Evolutionary conservation across 2,329 filamentous ascomycete genomes (phyloP).

Genomic region (Harringtonia lauricola): DNA sequence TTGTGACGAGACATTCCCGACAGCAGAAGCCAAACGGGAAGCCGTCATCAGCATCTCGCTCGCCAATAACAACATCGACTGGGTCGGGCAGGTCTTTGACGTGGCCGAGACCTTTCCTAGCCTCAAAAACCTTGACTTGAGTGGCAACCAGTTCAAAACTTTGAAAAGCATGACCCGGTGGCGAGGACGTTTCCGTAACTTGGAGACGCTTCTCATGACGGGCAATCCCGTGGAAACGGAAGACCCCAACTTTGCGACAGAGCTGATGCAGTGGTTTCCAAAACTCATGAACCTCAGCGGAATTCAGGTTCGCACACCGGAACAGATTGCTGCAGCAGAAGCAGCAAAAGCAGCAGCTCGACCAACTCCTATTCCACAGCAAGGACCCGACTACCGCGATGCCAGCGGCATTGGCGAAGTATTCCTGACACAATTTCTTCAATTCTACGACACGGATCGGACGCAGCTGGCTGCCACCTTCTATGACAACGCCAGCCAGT

Average conservation of each 20-base stretch:
- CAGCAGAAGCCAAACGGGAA: conserved; percentile 58
- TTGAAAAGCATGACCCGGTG: conserved; percentile 60
- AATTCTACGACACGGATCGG: conserved; percentile 63
- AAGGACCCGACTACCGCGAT: conserved; percentile 61
- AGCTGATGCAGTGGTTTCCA: conserved; percentile 74
- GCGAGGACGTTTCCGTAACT: conserved; percentile 65
- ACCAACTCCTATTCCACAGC: conserved; percentile 44
- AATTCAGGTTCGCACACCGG: conserved; percentile 59
- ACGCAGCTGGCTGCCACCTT: conserved; percentile 49
- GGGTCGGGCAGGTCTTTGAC: conserved; percentile 60
- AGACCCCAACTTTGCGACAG: conserved; percentile 50
- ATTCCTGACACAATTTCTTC: conserved; percentile 66
- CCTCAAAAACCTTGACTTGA: conserved; percentile 80
- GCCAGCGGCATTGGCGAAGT: conserved; percentile 62
- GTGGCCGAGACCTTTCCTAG: conserved; percentile 74
- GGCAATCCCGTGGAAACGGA: conserved; percentile 62
- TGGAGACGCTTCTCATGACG: conserved; percentile 71
- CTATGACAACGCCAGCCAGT: conserved; percentile 67
- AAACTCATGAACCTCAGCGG: conserved; percentile 69
- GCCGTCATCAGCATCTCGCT: conserved; percentile 75
- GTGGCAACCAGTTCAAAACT: conserved; percentile 65
- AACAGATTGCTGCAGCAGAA: conserved; percentile 50
- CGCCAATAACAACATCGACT: conserved; percentile 65
- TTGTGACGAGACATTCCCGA: conserved; percentile 67
- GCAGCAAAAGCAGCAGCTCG: conserved; percentile 34